Percentiles rank a stretch among this genome's conserved stretches.
Conservation (phyloP, 441 rosid genomes). For the Eutrema salsugineum region DNA sequence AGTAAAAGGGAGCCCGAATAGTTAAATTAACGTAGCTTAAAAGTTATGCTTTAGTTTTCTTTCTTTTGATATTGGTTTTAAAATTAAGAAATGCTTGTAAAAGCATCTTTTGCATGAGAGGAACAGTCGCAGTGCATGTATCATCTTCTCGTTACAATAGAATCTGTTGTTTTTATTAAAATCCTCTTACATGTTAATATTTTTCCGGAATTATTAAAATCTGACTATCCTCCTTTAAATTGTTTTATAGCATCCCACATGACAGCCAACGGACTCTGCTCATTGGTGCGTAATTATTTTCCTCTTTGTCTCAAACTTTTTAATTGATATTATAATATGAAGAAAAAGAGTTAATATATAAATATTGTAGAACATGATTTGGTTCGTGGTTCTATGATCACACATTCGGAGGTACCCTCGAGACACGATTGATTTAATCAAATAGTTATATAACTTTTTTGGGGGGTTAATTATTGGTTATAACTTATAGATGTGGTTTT, state of each 20-base stretch:
- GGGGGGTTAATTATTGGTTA: slow-evolving; percentile 13
- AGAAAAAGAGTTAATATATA: not conserved
- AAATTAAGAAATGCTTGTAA: slow-evolving; percentile 2
- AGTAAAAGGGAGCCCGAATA: slow-evolving; percentile 17
- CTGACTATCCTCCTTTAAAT: slow-evolving; percentile 7
- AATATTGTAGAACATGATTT: slow-evolving; percentile 25
- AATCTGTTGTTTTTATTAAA: slow-evolving; percentile 24
- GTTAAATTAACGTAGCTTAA: slow-evolving; percentile 30
- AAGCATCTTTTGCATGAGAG: slow-evolving; percentile 36
- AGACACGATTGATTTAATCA: slow-evolving; percentile 24
- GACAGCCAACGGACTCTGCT: slow-evolving; percentile 32
- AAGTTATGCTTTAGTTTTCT: slow-evolving; percentile 25
- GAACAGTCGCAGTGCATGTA: slow-evolving; percentile 34
- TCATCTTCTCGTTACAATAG: slow-evolving; percentile 34
- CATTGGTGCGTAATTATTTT: slow-evolving; percentile 25
- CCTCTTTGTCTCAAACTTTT: slow-evolving; percentile 8
- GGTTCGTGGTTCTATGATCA: slow-evolving; percentile 37
- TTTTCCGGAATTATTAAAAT: not conserved
- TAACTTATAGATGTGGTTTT: slow-evolving; percentile 20
- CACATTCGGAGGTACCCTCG: slow-evolving; percentile 29
- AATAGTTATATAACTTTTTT: not conserved
- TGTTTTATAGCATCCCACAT: slow-evolving; percentile 26
- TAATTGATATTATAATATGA: not conserved
- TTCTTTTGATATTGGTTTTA: slow-evolving; percentile 10
- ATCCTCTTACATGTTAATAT: not conserved